Base-by-base conservation (phyloP, 176 grass and related monocot species). In the Rhipidocladum racemiflorum region DNA sequence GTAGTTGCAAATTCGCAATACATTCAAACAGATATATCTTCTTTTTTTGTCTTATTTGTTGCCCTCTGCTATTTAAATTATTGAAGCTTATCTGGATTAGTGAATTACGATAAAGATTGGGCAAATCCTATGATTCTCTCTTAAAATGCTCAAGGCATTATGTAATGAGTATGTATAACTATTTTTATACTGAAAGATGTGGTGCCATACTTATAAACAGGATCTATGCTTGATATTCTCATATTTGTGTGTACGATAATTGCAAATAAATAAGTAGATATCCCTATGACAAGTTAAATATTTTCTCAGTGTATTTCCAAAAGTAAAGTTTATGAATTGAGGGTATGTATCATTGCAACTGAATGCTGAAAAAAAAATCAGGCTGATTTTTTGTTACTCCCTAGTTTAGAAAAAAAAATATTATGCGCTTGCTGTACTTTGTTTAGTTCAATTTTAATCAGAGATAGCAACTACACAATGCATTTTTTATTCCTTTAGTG, bases 151-250 rank as follows among this genome's bases (percentile, higher is more conserved):
- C 23, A 36, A 45, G 9, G 7, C 13, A 11, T 17, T 42, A 55
- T 55, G 29, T 74, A 21, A n/a, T 75, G 27, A 75, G 51, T 55
- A 11, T 4, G n/a, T 29, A 7, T 42, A 54, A 30, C 50, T 54
- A 74, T 51, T 51, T 72, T 28, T 51, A 5, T 85, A 46, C 56
- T 69, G 43, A 70, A 70, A 43, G 42, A 82, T 83, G 21, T 36
- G 57, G 14, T 27, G 4, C 32, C 18, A 3, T 48, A 61, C 51
- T 57, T 43, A 7, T 1, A 34, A 60, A 15, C 51, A 70, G 29
- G n/a, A 63, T 80, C 15, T 55, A 28, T 76, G 59, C 44, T 81
- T 44, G 28, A 46, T 51, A 32, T 80, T 42, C 23, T 29, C 9
- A 4, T 39, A 14, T 36, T 20, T 39, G 4, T 27, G 20, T 18